Conservation (phyloP, 805 yeast species). For the Yarrowia sp. region DNA sequence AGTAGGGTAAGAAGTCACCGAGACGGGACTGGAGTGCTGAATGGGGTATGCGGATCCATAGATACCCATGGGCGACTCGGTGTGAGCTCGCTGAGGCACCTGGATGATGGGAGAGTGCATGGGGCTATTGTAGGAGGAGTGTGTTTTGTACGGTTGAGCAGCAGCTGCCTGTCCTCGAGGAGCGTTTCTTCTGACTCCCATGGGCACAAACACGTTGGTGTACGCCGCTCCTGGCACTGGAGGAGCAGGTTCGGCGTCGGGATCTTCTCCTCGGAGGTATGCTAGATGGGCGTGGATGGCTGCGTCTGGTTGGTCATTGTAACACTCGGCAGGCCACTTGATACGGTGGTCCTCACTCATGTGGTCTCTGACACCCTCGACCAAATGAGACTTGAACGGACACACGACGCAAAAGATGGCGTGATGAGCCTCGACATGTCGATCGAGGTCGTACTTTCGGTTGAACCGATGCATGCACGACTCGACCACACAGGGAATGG, state of each 20-base stretch:
- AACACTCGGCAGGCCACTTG: constrained; percentile 11
- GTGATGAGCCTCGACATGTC: constrained; percentile 38
- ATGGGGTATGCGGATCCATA: neutral
- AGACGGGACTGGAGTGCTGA: constrained; percentile 2
- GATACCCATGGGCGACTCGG: constrained; percentile 13
- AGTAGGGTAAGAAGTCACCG: constrained; percentile 3
- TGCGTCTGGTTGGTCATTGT: neutral
- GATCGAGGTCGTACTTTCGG: constrained; percentile 42
- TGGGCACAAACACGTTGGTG: neutral
- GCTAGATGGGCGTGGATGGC: neutral
- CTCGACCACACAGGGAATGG: constrained; percentile 37
- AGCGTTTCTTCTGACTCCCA: neutral
- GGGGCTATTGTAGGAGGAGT: constrained; percentile 9
- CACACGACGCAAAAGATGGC: constrained; percentile 3
- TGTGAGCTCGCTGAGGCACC: constrained; percentile 7
- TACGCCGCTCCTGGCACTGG: neutral
- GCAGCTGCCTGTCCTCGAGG: neutral
- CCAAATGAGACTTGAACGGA: neutral
- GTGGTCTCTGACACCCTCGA: constrained; percentile 6
- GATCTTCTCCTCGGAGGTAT: constrained; percentile 15
- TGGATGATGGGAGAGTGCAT: neutral
- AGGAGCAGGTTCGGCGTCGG: neutral
- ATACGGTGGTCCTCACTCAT: constrained; percentile 8
- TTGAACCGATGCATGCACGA: constrained; percentile 40
- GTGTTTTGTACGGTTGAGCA: too few relatives aligned